Evolutionary conservation across 208 protist species (phyloP).

Genomic region (Acanthamoeba lenticulata): DNA sequence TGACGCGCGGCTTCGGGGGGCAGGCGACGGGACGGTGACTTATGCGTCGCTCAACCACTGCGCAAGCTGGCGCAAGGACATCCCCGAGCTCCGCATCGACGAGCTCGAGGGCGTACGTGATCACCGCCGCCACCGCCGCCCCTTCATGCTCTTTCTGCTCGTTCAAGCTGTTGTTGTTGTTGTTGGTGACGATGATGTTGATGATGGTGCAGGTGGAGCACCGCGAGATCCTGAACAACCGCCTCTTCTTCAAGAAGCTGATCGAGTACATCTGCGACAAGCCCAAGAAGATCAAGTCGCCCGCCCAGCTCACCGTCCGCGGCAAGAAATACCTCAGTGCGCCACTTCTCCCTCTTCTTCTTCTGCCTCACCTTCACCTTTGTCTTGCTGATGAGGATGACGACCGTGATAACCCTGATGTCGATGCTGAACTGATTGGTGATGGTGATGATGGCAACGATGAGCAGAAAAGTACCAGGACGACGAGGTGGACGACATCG

Average conservation of each 20-base stretch:
- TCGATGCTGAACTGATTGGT: not conserved
- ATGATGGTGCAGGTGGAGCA: not conserved
- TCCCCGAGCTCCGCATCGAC: conserved; percentile 22
- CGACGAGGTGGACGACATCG: conserved; percentile 5
- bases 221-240: conserved; percentile 36
- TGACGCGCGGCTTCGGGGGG: too few species aligned
- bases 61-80: not conserved
- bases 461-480: not conserved
- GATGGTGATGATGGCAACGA: not conserved
- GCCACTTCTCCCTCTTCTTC: not conserved
- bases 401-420: too few species aligned
- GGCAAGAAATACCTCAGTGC: conserved; percentile 22
- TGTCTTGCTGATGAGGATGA: too few species aligned
- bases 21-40: conserved; percentile 15
- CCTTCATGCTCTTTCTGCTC: not conserved
- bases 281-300: conserved; percentile 15
- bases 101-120: not conserved
- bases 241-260: conserved; percentile 46
- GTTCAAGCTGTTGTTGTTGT: not conserved
- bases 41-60: conserved; percentile 31
- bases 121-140: not conserved
- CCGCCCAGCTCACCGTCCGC: conserved; percentile 1
- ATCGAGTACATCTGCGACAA: conserved; percentile 51
- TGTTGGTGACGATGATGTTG: not conserved
- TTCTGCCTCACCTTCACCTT: too few species aligned